Conservation (phyloP, 2,329 filamentous ascomycete species). For the Fusarium odoratissimum region DNA sequence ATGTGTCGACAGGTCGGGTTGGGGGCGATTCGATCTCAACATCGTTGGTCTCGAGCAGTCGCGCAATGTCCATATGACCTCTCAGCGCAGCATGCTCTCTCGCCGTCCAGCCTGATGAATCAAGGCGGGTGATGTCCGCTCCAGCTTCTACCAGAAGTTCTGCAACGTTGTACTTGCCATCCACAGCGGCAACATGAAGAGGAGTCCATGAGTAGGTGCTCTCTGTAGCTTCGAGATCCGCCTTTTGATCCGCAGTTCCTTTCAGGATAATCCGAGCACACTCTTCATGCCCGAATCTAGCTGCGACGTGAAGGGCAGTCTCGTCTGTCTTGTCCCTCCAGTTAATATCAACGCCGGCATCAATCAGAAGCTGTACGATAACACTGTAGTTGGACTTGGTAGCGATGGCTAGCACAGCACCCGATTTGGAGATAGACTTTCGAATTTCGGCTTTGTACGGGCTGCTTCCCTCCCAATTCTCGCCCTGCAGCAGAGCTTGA, state of each 20-base stretch:
- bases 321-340: conserved; percentile 92
- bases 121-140: conserved; percentile 77
- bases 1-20: conserved; percentile 35
- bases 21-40: conserved; percentile 46
- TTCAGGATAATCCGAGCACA: conserved; percentile 82
- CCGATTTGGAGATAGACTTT: conserved; percentile 81
- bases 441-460: conserved; percentile 72
- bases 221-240: conserved; percentile 81
- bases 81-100: conserved; percentile 92
- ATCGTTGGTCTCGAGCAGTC: conserved; percentile 69
- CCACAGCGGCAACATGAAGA: conserved; percentile 91
- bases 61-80: conserved; percentile 86
- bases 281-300: conserved; percentile 84
- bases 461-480: conserved; percentile 77
- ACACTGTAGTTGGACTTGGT: conserved; percentile 86
- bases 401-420: conserved; percentile 87
- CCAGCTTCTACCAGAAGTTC: conserved; percentile 82
- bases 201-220: conserved; percentile 94
- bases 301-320: conserved; percentile 90
- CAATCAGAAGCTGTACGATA: conserved; percentile 88
- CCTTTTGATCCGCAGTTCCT: conserved; percentile 76
- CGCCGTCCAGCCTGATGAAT: conserved; percentile 93
- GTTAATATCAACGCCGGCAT: conserved; percentile 92
- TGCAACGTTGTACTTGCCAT: conserved; percentile 81
- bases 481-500: conserved; percentile 80